These are phyloP conservation scores for Aureobasidium pullulans DNA, from an alignment of 2,329 filamentous ascomycete genomes.

Conservation along the genomic window DNA sequence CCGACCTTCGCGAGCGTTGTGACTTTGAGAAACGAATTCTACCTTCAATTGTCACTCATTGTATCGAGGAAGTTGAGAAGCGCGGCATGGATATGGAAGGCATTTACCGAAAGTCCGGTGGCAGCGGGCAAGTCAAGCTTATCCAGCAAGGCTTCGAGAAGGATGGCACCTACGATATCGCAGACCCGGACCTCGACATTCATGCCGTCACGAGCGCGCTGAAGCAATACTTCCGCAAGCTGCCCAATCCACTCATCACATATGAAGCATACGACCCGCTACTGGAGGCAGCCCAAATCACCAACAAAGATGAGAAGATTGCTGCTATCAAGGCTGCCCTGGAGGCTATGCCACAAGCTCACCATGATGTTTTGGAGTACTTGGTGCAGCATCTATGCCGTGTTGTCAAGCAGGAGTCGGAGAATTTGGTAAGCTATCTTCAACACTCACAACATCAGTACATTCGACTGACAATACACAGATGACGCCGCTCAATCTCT, in stretches of 20 bases:
- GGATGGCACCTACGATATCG: slow-evolving; percentile 75
- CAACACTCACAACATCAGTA: neutral
- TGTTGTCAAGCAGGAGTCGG: slow-evolving; percentile 72
- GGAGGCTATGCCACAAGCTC: slow-evolving; percentile 69
- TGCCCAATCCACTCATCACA: slow-evolving; percentile 82
- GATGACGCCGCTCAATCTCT: slow-evolving; percentile 95
- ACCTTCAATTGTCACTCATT: slow-evolving; percentile 82
- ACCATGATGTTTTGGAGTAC: slow-evolving; percentile 86
- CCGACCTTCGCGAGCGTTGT: slow-evolving; percentile 76
- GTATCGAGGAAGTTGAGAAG: slow-evolving; percentile 92
- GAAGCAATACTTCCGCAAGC: slow-evolving; percentile 95
- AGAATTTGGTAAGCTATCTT: slow-evolving; percentile 62
- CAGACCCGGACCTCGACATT: slow-evolving; percentile 87
- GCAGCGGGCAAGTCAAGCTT: slow-evolving; percentile 79
- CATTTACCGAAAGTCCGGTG: slow-evolving; percentile 95
- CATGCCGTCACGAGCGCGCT: slow-evolving; percentile 91
- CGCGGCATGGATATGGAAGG: slow-evolving; percentile 96
- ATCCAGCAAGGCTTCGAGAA: slow-evolving; percentile 90
- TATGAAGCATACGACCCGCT: slow-evolving; percentile 88
- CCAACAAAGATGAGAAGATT: slow-evolving; percentile 60
- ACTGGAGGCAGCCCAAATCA: slow-evolving; percentile 60
- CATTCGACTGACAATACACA: slow-evolving; percentile 30
- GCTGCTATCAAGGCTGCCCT: slow-evolving; percentile 66
- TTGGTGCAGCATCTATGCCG: slow-evolving; percentile 87
- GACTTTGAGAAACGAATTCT: slow-evolving; percentile 86